These are phyloP conservation scores for Ophiostoma ulmi DNA, from an alignment of 2,329 filamentous ascomycete species.

Conservation along the genomic window DNA sequence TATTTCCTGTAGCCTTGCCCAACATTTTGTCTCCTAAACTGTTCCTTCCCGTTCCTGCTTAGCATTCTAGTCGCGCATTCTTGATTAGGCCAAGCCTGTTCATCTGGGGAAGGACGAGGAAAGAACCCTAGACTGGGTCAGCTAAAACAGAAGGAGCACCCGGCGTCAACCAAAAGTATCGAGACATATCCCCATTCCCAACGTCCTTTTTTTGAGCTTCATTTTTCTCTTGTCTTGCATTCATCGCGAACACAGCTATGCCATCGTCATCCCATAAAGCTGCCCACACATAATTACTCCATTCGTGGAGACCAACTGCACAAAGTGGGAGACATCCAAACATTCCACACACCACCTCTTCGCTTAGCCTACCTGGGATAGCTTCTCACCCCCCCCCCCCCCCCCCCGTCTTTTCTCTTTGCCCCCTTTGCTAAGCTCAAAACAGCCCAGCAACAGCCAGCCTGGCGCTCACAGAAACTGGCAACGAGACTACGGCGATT, in stretches of 20 bases:
- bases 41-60: not conserved
- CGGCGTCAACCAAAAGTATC: not conserved
- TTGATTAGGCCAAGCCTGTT: not conserved
- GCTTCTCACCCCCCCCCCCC: slow-evolving; percentile 17
- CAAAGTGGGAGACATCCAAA: slow-evolving; percentile 2
- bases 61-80: not conserved
- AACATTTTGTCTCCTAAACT: not conserved
- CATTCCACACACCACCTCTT: slow-evolving; percentile 19
- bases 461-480: not conserved
- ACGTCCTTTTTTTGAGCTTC: slow-evolving; percentile 6
- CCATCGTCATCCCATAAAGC: not conserved
- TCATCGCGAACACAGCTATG: not conserved
- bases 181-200: slow-evolving; percentile 1
- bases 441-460: slow-evolving; percentile 18
- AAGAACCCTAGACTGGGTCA: not conserved
- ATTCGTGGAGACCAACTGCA: slow-evolving; percentile 5
- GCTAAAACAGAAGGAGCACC: slow-evolving; percentile 7
- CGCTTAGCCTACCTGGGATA: slow-evolving; percentile 23
- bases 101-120: not conserved
- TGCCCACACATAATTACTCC: not conserved
- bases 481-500: not conserved
- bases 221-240: slow-evolving; percentile 12
- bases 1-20: not conserved
- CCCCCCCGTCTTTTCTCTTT: slow-evolving; percentile 5
- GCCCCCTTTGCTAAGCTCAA: slow-evolving; percentile 23